phyloP scores from a whole-genome alignment of 305 asterid genomes.

The Solanum hybrid region DNA sequence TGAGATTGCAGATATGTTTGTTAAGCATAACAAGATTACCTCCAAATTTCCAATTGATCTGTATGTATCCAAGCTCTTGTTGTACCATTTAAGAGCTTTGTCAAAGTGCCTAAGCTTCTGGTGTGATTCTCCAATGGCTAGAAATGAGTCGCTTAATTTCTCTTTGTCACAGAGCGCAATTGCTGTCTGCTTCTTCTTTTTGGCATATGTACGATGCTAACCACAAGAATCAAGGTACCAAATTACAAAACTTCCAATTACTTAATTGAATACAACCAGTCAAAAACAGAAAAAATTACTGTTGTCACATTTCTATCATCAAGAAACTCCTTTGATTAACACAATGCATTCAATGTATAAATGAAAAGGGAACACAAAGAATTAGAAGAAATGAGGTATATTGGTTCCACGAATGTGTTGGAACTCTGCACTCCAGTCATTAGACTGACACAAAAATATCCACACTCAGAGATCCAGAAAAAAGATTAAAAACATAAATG shows the following conservation, averaged over 20 bases:
- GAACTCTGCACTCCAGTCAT: neutral
- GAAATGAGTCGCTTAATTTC: constrained; percentile 76
- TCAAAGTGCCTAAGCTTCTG: constrained; percentile 58
- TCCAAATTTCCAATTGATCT: constrained; percentile 72
- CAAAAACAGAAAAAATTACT: neutral
- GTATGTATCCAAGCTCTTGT: constrained; percentile 66
- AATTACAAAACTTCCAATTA: constrained; percentile 16
- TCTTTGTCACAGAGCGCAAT: constrained; percentile 72
- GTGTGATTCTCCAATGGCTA: constrained; percentile 77
- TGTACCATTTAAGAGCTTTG: constrained; percentile 76
- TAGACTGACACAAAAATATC: neutral
- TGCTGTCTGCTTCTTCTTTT: constrained; percentile 63
- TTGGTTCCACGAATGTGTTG: neutral
- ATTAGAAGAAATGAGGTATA: neutral
- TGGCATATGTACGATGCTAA: constrained; percentile 66
- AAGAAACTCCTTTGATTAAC: neutral
- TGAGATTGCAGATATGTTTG: neutral
- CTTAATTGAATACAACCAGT: neutral
- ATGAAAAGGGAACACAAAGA: neutral
- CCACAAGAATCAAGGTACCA: constrained; percentile 16
- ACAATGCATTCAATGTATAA: neutral
- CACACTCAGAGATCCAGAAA: neutral
- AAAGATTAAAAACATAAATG: neutral
- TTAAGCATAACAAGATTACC: constrained; percentile 40
- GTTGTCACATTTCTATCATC: neutral